Evolutionary conservation across 1,284 basidiomycete genomes (phyloP).

Genomic region (Calocybe gambosa): DNA sequence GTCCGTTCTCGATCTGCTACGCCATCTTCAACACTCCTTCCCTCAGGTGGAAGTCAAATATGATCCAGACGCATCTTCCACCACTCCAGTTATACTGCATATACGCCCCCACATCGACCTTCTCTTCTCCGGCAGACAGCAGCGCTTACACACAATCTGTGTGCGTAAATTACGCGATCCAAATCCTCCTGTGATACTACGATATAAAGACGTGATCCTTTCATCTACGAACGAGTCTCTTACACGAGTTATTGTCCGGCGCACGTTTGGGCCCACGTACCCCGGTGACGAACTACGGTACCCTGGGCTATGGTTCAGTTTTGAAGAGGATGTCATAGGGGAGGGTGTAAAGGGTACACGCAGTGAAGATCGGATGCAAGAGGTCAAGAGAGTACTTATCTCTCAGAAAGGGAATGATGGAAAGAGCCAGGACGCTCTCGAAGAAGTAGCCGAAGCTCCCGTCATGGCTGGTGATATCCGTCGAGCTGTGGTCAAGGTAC

Average conservation of each 20-base stretch:
- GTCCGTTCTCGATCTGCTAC: slow-evolving; percentile 69
- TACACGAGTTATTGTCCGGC: slow-evolving; percentile 61
- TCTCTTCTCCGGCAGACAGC: slow-evolving; percentile 70
- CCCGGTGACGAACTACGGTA: slow-evolving; percentile 72
- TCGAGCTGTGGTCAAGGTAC: slow-evolving; percentile 62
- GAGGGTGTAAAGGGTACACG: slow-evolving; percentile 44
- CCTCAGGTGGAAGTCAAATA: slow-evolving; percentile 83
- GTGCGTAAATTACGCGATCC: slow-evolving; percentile 58
- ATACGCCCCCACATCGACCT: slow-evolving; percentile 74
- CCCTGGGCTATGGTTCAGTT: slow-evolving; percentile 79
- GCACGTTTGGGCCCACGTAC: slow-evolving; percentile 82
- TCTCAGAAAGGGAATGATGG: slow-evolving; percentile 56
- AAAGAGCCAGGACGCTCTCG: slow-evolving; percentile 57
- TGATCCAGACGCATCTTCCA: slow-evolving; percentile 67
- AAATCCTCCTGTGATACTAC: slow-evolving; percentile 58
- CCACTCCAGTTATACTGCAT: slow-evolving; percentile 72
- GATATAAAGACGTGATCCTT: slow-evolving; percentile 64
- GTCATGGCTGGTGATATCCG: slow-evolving; percentile 67
- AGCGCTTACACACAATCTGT: slow-evolving; percentile 72
- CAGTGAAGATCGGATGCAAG: slow-evolving; percentile 57
- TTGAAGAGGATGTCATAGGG: slow-evolving; percentile 58
- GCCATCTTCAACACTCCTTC: slow-evolving; percentile 56
- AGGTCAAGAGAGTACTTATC: slow-evolving; percentile 71
- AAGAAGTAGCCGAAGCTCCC: slow-evolving; percentile 57
- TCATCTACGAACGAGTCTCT: slow-evolving; percentile 55